Conservation (phyloP, 306 rosid species). For the Castanea crenata region DNA sequence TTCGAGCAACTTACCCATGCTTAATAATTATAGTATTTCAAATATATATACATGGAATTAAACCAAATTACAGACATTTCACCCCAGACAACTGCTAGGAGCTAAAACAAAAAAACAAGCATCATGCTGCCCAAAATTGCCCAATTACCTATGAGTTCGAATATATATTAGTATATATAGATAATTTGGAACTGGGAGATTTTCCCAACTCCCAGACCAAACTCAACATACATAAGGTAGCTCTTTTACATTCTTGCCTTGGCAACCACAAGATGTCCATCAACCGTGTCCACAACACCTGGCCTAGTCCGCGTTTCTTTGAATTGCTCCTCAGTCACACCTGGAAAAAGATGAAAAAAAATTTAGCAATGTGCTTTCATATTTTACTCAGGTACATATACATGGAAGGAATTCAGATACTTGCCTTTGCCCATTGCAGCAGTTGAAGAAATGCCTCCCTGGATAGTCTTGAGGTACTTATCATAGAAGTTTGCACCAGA, state of each 20-base stretch:
- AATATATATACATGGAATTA: not conserved
- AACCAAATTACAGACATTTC: conserved; percentile 19
- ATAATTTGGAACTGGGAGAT: not conserved
- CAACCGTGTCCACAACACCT: conserved; percentile 55
- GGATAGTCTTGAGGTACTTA: conserved; percentile 89
- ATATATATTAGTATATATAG: not conserved
- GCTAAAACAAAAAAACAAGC: conserved; percentile 9
- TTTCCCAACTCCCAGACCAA: not conserved
- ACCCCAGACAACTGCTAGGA: not conserved
- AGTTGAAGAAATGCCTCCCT: conserved; percentile 91
- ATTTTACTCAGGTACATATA: not conserved
- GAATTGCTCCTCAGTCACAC: conserved; percentile 98
- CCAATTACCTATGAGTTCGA: not conserved
- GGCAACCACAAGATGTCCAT: conserved; percentile 62
- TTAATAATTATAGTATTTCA: conserved; percentile 1
- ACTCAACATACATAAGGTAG: not conserved
- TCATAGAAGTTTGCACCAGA: conserved; percentile 95
- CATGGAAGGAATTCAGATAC: not conserved
- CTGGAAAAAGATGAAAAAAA: conserved; percentile 33
- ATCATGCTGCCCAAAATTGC: not conserved
- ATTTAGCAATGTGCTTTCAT: not conserved
- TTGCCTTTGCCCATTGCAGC: conserved; percentile 99
- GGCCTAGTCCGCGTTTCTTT: conserved; percentile 84
- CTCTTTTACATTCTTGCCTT: conserved; percentile 67
- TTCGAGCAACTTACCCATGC: not conserved